Base-by-base conservation (phyloP, 2,329 filamentous ascomycete genomes). In the Capronia americana region DNA sequence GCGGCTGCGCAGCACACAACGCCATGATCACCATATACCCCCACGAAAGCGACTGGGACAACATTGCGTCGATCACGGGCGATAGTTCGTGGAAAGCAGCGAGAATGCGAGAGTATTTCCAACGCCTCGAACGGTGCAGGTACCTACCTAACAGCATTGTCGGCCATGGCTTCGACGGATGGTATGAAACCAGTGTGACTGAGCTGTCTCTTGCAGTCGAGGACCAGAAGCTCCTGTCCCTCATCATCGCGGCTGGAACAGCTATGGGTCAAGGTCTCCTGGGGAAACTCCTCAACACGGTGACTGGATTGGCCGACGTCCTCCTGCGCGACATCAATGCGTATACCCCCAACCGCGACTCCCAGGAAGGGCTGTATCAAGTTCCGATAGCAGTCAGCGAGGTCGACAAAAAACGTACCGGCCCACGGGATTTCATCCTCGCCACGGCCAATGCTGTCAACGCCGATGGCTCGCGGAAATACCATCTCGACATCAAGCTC, bases 1-100 rank as follows among this genome's bases (percentile, higher is more conserved):
- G 86, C 60, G 86, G 86, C 4, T 88, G 86, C 75, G 83, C 85
- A 0, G 82, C 84, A 4, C 88, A 90, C 76, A 87, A 88, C 53
- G 87, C 86, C 6, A 76, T 88, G 53, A 84, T 90, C 57, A 81
- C 84, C 17, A 79, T 88, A 28, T 84, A 87, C 66, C 87, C 88
- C 0, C 82, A 86, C 64, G 80, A 84, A 55, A 83, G 81, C 30
- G 88, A 90, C 75, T 90, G 85, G 77, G 79, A 87, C 54, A 77
- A 84, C 71, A 84, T 90, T 63, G 83, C 82, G 3, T 75, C 77
- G 12, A 72, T 89, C 30, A 90, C 88, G 1, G 87, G 87, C 3
- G 88, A 90, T 71, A 70, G 75, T 1, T 85, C 85, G 0, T 90
- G 88, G 87, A 76, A 79, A 0, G 77, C 86, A 0, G 76, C 77